Conservation (phyloP, 2,329 filamentous ascomycete genomes). For the Colletotrichum truncatum region DNA sequence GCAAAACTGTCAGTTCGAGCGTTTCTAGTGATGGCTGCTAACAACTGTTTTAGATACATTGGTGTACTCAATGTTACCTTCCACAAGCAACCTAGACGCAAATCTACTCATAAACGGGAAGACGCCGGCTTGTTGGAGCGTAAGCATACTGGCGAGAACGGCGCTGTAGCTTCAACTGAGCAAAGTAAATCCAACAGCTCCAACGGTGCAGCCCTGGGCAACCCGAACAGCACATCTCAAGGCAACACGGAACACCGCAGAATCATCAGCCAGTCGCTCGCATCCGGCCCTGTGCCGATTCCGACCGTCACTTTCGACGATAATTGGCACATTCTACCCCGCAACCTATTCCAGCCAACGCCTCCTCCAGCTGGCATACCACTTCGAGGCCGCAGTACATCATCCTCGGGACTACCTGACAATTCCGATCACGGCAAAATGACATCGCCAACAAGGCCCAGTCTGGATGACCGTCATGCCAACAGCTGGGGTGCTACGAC, state of each 20-base stretch:
- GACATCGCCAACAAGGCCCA: constrained; percentile 44
- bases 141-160: constrained; percentile 28
- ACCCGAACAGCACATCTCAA: constrained; percentile 3
- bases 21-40: background rate
- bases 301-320: constrained; percentile 94
- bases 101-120: constrained; percentile 62
- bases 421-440: constrained; percentile 9
- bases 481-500: constrained; percentile 90
- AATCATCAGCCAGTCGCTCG: constrained; percentile 79
- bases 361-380: constrained; percentile 38
- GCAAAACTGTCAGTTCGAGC: background rate
- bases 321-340: constrained; percentile 91
- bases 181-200: constrained; percentile 5
- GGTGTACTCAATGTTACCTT: constrained; percentile 97
- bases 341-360: constrained; percentile 78
- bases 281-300: constrained; percentile 70
- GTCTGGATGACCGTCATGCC: constrained; percentile 64
- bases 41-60: constrained; percentile 77
- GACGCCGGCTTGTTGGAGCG: constrained; percentile 42
- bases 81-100: constrained; percentile 80
- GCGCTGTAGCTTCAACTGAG: background rate
- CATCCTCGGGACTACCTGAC: constrained; percentile 38
- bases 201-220: background rate
- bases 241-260: constrained; percentile 43
- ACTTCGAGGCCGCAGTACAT: constrained; percentile 46